Evolutionary conservation across 2,329 filamentous ascomycete species (phyloP).

Genomic region (Neocucurbitaria cava): DNA sequence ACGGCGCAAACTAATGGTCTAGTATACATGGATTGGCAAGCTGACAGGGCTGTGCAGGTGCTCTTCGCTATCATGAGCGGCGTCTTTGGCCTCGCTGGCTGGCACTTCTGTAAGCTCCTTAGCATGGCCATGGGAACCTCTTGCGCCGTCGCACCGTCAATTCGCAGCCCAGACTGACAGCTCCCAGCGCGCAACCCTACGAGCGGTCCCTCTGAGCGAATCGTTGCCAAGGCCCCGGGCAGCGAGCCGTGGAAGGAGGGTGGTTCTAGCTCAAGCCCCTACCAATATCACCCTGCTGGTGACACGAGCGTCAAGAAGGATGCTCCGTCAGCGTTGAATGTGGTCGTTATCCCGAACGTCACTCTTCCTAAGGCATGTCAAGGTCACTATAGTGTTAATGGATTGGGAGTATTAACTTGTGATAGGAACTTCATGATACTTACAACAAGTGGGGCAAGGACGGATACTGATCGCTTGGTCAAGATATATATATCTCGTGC

Average conservation of each 20-base stretch:
- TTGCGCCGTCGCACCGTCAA: background rate
- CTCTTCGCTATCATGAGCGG: constrained; percentile 90
- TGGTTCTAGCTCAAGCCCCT: constrained; percentile 60
- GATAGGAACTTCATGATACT: constrained; percentile 86
- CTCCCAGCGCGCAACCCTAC: constrained; percentile 80
- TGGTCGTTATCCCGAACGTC: constrained; percentile 91
- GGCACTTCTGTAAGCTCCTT: constrained; percentile 74
- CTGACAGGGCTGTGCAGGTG: constrained; percentile 65
- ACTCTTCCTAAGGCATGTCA: constrained; percentile 74
- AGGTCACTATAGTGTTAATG: background rate
- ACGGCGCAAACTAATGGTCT: constrained; percentile 41
- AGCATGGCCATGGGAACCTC: background rate
- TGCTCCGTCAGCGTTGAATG: constrained; percentile 93
- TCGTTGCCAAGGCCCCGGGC: constrained; percentile 74
- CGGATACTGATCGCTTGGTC: constrained; percentile 64
- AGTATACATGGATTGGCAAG: constrained; percentile 5
- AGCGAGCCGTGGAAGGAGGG: constrained; percentile 90
- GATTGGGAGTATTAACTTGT: constrained; percentile 1
- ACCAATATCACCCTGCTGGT: constrained; percentile 77
- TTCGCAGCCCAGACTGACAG: constrained; percentile 19
- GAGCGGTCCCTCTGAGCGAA: constrained; percentile 78
- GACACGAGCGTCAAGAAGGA: constrained; percentile 81
- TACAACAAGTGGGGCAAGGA: constrained; percentile 99
- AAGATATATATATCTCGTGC: background rate
- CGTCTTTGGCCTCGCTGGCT: constrained; percentile 86